Base-by-base conservation (phyloP, 495 filamentous ascomycete species). In the Achaetomiella virescens region DNA sequence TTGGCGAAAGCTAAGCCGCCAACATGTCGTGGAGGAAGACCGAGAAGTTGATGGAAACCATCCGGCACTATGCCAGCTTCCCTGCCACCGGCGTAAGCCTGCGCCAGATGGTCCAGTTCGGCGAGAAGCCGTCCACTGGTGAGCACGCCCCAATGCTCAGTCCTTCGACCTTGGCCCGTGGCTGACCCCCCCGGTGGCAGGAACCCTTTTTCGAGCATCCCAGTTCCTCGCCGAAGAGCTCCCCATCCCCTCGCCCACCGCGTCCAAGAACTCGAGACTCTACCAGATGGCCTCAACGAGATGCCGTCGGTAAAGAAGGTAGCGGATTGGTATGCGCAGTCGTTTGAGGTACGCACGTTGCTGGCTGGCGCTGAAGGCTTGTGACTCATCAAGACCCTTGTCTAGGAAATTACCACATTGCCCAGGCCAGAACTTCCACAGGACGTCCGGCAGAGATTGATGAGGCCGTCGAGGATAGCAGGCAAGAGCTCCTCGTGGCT, bases 91-190 rank as follows among this genome's bases (percentile, higher is more conserved):
- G 93, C 59, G 91, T 96, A 63, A 96, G 90, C 64, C 76, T 98
- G 70, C 81, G 93, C 69, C 93, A 98, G 78, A 97, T 97, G 93
- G 93, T 98, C 46, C 93, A 97, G 70, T 98, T 97, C 73, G 95
- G 95, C 52, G 90, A 95, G 70, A 84, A 80, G 62, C 90, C 91
- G 22, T 95, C 90, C 11, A 85, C 84, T 62, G 90, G 91, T 95
- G 71, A 54, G 81, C 69, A 24, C 54, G 53, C 58, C 43, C 51
- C 42, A 35, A 54, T 33, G 52, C 51, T 51, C 11, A 3, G 17
- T 12, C 9, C 17, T 31, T 48, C 45, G 42, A 3, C 33, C 48
- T 33, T 58, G 47, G 49, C 46, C 44, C 27, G 27, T 31, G 27
- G 27, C 54, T 59, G 36, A 52, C 55, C 37, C 22, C 44, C 37